These are phyloP conservation scores for Agrostemma githago DNA, from an alignment of 148 eudicot species.

Conservation along the genomic window DNA sequence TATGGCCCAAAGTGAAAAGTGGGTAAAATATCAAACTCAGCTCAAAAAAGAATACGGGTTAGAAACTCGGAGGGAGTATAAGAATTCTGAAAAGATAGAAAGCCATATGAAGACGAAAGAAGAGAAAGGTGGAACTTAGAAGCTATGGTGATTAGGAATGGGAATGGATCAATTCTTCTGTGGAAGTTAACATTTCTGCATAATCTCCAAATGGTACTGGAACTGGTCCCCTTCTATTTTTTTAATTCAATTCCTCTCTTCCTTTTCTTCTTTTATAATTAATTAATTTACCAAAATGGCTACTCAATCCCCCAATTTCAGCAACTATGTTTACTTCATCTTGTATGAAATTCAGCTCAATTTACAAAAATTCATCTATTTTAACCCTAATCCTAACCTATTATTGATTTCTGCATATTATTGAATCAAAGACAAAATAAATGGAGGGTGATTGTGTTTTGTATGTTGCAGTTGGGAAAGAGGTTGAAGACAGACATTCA, in stretches of 20 bases:
- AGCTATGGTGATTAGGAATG: background rate
- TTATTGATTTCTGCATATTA: background rate
- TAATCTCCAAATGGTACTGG: background rate
- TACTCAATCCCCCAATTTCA: background rate
- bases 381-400: too few species aligned
- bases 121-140: too few species aligned
- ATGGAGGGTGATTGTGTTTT: slow-evolving; percentile 30
- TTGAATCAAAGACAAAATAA: background rate
- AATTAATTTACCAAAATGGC: background rate
- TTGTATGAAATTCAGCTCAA: background rate
- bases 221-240: background rate
- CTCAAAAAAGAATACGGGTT: too few species aligned
- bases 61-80: too few species aligned
- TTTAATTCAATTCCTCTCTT: too few species aligned
- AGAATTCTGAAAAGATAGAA: too few species aligned
- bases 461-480: slow-evolving; percentile 39
- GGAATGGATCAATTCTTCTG: background rate
- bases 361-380: too few species aligned
- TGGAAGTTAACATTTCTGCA: background rate
- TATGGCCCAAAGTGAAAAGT: too few species aligned
- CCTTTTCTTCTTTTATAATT: too few species aligned
- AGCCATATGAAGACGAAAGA: too few species aligned
- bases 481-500: slow-evolving; percentile 27
- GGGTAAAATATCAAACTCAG: too few species aligned
- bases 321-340: background rate